Percentiles rank a stretch among this genome's conserved stretches.
Conservation (phyloP, 2,329 filamentous ascomycete species). For the Fusarium concolor region DNA sequence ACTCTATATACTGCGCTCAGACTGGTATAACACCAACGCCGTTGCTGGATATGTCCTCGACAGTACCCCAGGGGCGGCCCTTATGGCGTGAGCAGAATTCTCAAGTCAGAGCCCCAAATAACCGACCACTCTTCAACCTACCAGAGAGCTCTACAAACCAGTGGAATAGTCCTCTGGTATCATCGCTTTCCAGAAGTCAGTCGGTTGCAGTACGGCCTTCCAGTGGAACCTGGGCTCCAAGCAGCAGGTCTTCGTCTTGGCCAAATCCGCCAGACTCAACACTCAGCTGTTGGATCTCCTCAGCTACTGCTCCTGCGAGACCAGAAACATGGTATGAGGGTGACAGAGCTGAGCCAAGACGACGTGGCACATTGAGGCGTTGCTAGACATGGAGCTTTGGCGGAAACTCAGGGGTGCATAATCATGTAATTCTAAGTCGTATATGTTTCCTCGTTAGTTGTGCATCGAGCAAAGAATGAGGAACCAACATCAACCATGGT, state of each 20-base stretch:
- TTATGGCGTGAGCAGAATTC: neutral
- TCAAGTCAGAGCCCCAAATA: neutral
- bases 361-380: neutral
- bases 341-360: neutral
- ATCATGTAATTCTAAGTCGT: too few species aligned
- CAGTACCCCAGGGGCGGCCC: neutral
- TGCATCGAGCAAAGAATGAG: too few species aligned
- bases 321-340: neutral
- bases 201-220: neutral
- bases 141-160: accelerated
- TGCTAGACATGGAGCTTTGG: neutral
- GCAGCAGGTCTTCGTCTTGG: accelerated
- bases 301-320: neutral
- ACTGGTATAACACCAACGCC: neutral
- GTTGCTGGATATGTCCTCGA: neutral
- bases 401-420: too few species aligned
- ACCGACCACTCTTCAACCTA: accelerated
- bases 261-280: accelerated
- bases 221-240: neutral
- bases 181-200: neutral
- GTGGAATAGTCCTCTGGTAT: accelerated
- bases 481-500: too few species aligned
- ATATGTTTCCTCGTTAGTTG: too few species aligned
- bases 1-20: slow-evolving; percentile 13
- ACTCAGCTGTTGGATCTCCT: neutral